Evolutionary conservation across 148 eudicot genomes (phyloP).

Genomic region (Persicaria tinctoria): DNA sequence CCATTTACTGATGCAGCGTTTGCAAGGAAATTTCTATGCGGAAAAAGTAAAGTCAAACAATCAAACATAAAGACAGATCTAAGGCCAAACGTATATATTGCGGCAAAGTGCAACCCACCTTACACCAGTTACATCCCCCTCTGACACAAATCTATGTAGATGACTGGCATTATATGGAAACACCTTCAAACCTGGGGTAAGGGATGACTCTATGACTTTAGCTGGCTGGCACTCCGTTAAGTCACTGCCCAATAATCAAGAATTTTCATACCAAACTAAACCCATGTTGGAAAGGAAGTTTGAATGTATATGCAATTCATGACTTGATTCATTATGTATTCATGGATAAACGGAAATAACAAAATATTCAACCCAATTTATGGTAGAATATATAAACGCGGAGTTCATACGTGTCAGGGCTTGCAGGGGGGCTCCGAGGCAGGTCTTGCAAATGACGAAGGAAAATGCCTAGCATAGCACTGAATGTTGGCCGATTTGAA

Average conservation of each 20-base stretch:
- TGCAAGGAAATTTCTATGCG: slow-evolving; percentile 59
- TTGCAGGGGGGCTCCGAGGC: slow-evolving; percentile 88
- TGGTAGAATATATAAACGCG: background rate
- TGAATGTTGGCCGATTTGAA: slow-evolving; percentile 79
- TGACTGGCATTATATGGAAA: slow-evolving; percentile 50
- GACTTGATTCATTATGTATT: background rate
- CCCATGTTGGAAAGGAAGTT: background rate
- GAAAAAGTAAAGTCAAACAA: slow-evolving; percentile 13
- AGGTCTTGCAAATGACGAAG: slow-evolving; percentile 83
- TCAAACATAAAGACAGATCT: slow-evolving; percentile 14
- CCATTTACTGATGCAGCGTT: slow-evolving; percentile 53
- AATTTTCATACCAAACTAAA: slow-evolving; percentile 5
- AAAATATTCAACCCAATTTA: background rate
- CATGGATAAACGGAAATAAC: background rate
- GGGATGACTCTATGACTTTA: slow-evolving; percentile 46
- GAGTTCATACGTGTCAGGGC: slow-evolving; percentile 66
- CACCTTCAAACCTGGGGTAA: slow-evolving; percentile 44
- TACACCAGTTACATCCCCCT: slow-evolving; percentile 72
- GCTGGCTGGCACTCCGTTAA: slow-evolving; percentile 31
- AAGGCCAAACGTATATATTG: background rate
- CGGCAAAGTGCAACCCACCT: slow-evolving; percentile 38
- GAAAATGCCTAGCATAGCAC: slow-evolving; percentile 80
- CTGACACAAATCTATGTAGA: slow-evolving; percentile 68
- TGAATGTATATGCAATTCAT: background rate
- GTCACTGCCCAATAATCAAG: slow-evolving; percentile 38